These are phyloP conservation scores for Schizothecium vesticola DNA, from an alignment of 495 filamentous ascomycete genomes.

Conservation along the genomic window DNA sequence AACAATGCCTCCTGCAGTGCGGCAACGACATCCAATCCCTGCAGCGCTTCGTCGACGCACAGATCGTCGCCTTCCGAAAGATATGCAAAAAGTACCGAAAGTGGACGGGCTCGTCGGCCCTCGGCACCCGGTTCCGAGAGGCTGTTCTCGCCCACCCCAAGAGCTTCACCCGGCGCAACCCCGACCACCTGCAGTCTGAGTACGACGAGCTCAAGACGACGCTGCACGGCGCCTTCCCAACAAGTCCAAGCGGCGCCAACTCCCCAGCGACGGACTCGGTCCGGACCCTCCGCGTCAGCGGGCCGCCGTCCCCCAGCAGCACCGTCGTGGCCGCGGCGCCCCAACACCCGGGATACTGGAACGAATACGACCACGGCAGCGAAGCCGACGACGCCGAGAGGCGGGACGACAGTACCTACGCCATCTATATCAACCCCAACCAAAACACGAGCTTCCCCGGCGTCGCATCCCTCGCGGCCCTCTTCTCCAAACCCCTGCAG, in stretches of 20 bases:
- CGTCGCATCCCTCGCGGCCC: slow-evolving; percentile 33
- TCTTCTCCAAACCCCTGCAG: slow-evolving; percentile 25
- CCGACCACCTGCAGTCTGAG: slow-evolving; percentile 48
- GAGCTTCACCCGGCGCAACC: slow-evolving; percentile 57
- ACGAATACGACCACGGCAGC: slow-evolving; percentile 60
- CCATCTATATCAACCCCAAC: slow-evolving; percentile 54
- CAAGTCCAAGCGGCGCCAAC: slow-evolving; percentile 9
- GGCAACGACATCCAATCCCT: slow-evolving; percentile 58
- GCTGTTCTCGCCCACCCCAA: slow-evolving; percentile 52
- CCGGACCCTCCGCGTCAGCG: slow-evolving; percentile 9
- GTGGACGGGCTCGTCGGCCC: slow-evolving; percentile 60
- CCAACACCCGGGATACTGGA: slow-evolving; percentile 48
- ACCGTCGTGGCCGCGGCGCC: slow-evolving; percentile 15
- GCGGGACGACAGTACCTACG: slow-evolving; percentile 39
- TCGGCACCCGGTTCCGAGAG: slow-evolving; percentile 54
- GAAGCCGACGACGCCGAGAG: slow-evolving; percentile 45
- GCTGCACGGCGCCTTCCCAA: slow-evolving; percentile 41
- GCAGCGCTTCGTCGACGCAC: slow-evolving; percentile 57
- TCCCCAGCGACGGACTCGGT: slow-evolving; percentile 16
- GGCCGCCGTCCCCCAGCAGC: slow-evolving; percentile 13
- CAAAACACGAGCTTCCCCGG: slow-evolving; percentile 44
- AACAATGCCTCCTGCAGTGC: slow-evolving; percentile 40
- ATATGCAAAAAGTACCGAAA: slow-evolving; percentile 73
- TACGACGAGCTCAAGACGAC: slow-evolving; percentile 51
- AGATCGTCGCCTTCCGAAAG: slow-evolving; percentile 63